Evolutionary conservation across 2,329 filamentous ascomycete species (phyloP), one percentile per base, ranked within the genome.

Genomic region (Aspergillus neotritici): DNA sequence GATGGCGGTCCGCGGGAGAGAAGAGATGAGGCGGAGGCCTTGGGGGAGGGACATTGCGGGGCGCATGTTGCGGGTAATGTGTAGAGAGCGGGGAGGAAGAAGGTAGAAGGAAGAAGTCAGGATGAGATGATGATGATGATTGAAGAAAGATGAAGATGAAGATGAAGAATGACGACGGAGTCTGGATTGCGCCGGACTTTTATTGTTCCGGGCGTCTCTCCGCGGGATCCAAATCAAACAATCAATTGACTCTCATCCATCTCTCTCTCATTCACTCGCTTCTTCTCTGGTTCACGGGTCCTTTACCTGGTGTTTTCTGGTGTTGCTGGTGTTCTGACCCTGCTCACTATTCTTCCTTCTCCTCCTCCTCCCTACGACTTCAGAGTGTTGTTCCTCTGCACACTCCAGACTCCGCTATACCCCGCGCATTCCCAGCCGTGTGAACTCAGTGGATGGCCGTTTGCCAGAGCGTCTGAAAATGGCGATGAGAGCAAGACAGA

Each of bases 401-500:
- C 31, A 4, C 16, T 25, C 32, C 31, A 34, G 30, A 41, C 16
- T 40, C 16, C 8, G 14, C 7, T 25, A 25, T 36, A 15, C 15
- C 14, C 30, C 33, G 17, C 28, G 14, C 12, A 17, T 32, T 44
- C 33, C 45, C 45, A 42, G 4, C 30, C 34, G 11, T 30, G 14
- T 32, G 37, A 9, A 29, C 21, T 31, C 34, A 14, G 40, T 52
- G 44, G 12, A 50, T 51, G 49, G 45, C 44, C 44, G 5, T 31
- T 15, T 21, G 8, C 34, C 29, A 33, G 9, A n/a, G 16, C 17
- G 31, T 15, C 16, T 14, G 5, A 67, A 58, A 7, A 75, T 78
- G 73, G 67, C 74, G 50, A 71, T 78, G 60, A 72, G 77, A 61
- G 76, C 76, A 37, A 72, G 75, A 49, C 71, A 75, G 34, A 85